Percentiles rank a stretch among this genome's conserved stretches.
Conservation (phyloP, 345 rosid species). For the Hibiscus mutabilis region DNA sequence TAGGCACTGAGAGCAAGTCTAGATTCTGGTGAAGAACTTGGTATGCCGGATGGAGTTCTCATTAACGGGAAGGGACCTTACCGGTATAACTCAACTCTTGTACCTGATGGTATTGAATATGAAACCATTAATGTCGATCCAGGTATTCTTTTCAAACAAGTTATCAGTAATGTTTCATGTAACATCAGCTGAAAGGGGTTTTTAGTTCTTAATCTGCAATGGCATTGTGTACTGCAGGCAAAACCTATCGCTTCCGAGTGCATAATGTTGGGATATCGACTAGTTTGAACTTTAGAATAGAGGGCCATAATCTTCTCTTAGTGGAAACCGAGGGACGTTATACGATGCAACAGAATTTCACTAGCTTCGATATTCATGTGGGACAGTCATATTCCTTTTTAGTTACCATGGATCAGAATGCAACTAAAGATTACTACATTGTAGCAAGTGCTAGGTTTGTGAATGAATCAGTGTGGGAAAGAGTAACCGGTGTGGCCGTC, state of each 20-base stretch:
- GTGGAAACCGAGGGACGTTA: constrained; percentile 84
- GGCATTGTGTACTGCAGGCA: constrained; percentile 46
- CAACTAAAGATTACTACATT: constrained; percentile 73
- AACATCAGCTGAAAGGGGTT: not conserved
- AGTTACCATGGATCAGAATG: constrained; percentile 89
- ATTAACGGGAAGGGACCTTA: constrained; percentile 94
- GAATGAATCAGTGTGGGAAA: constrained; percentile 81
- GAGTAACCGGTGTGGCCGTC: constrained; percentile 86
- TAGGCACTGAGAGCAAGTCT: constrained; percentile 66
- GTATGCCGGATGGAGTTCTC: constrained; percentile 93
- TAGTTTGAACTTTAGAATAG: constrained; percentile 88
- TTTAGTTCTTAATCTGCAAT: not conserved
- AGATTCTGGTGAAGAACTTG: constrained; percentile 82
- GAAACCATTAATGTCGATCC: constrained; percentile 66
- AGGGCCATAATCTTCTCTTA: constrained; percentile 78
- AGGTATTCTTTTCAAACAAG: constrained; percentile 32
- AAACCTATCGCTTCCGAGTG: constrained; percentile 77
- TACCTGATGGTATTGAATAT: constrained; percentile 71
- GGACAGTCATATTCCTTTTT: constrained; percentile 90
- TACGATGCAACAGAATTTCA: constrained; percentile 57
- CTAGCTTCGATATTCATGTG: constrained; percentile 79
- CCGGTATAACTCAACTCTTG: constrained; percentile 59
- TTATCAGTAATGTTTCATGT: not conserved
- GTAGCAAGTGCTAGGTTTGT: constrained; percentile 95
- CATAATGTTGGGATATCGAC: constrained; percentile 89